Evolutionary conservation across 2,329 filamentous ascomycete species (phyloP).

Genomic region (Orbilia quercus): DNA sequence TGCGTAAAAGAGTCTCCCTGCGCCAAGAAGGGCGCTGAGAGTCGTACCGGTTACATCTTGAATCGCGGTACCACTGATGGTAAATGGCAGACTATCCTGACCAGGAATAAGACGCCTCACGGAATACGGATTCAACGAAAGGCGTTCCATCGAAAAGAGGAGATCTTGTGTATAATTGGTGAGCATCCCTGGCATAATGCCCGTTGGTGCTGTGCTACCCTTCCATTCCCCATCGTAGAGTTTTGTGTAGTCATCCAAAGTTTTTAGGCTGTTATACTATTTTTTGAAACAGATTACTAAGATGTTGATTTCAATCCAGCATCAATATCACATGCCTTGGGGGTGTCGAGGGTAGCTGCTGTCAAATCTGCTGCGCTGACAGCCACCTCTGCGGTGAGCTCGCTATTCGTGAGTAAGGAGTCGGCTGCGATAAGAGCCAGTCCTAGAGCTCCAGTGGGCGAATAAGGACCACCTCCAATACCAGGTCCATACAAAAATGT

Average conservation of each 20-base stretch:
- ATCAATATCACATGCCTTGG: slow-evolving; percentile 8
- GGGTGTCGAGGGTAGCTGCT: neutral
- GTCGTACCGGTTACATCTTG: slow-evolving; percentile 61
- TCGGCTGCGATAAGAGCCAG: slow-evolving; percentile 13
- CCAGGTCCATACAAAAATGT: slow-evolving; percentile 32
- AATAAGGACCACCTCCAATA: slow-evolving; percentile 40
- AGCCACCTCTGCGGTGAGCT: slow-evolving; percentile 18
- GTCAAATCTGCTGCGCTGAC: neutral
- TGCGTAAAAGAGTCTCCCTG: slow-evolving; percentile 65
- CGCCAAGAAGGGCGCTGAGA: slow-evolving; percentile 61
- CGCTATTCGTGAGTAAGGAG: slow-evolving; percentile 6
- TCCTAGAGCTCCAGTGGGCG: slow-evolving; percentile 27
- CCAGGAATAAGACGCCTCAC: slow-evolving; percentile 62
- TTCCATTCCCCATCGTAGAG: slow-evolving; percentile 66
- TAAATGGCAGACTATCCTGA: slow-evolving; percentile 63
- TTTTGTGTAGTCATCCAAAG: slow-evolving; percentile 63
- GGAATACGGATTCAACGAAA: slow-evolving; percentile 64
- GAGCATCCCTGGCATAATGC: slow-evolving; percentile 62
- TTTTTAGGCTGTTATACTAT: slow-evolving; percentile 61
- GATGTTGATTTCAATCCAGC: too few species aligned
- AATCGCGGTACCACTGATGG: slow-evolving; percentile 61
- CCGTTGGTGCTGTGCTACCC: slow-evolving; percentile 62
- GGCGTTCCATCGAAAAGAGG: slow-evolving; percentile 66
- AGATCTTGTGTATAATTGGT: slow-evolving; percentile 66
- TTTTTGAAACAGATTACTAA: neutral